phyloP scores from a whole-genome alignment of 2,329 filamentous ascomycete genomes.

The Colletotrichum phormii region DNA sequence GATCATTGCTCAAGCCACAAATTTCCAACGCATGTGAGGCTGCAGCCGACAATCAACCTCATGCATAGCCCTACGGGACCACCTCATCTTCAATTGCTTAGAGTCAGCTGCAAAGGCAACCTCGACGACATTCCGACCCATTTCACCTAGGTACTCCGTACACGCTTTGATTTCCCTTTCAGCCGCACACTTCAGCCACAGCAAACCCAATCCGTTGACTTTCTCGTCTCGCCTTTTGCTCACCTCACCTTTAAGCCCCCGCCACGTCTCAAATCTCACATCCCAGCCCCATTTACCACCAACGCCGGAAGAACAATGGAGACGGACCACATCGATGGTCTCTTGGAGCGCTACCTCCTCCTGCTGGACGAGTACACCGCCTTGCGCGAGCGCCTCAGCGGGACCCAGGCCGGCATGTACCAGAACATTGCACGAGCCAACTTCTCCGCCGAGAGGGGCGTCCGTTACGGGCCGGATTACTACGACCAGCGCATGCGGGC shows the following conservation, averaged over 20 bases:
- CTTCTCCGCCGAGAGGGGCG: constrained; percentile 72
- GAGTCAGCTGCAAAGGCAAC: not conserved
- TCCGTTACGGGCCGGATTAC: constrained; percentile 75
- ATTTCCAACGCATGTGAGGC: constrained; percentile 22
- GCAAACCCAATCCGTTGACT: not conserved
- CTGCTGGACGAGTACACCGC: constrained; percentile 75
- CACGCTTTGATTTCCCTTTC: not conserved
- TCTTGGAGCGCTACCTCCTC: constrained; percentile 74
- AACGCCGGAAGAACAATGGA: constrained; percentile 11
- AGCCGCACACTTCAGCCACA: not conserved
- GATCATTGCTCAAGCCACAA: constrained; percentile 34
- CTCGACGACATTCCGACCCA: not conserved
- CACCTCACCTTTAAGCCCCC: not conserved
- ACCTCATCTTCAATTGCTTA: constrained; percentile 6
- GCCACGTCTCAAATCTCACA: not conserved
- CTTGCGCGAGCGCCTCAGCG: constrained; percentile 65
- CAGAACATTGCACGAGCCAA: constrained; percentile 79
- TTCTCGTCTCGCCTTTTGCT: not conserved
- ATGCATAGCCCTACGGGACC: constrained; percentile 25
- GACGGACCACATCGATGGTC: constrained; percentile 64
- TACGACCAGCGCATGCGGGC: constrained; percentile 83
- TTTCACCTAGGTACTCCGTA: too few species aligned
- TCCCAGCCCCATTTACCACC: too few species aligned
- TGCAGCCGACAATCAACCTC: constrained; percentile 21
- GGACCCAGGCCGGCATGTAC: constrained; percentile 66